Evolutionary conservation across 139 green algal species (phyloP).

Genomic region (Dunaliella primolecta): DNA sequence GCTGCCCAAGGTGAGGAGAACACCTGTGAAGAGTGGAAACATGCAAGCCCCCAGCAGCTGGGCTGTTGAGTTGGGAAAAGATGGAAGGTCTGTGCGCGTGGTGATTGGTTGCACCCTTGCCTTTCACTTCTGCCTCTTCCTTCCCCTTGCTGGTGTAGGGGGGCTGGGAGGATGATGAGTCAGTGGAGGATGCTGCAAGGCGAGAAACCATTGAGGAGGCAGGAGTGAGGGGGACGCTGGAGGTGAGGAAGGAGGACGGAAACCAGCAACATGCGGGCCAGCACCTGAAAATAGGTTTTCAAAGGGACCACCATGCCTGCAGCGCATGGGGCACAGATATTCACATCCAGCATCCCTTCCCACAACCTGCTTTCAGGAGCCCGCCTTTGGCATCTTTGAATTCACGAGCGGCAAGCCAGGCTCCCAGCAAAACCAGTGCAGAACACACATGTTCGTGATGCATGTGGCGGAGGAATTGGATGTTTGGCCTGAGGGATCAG

Average conservation of each 20-base stretch:
- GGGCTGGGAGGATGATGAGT: conserved; percentile 91
- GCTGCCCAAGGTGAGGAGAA: conserved; percentile 75
- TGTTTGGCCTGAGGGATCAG: conserved; percentile 73
- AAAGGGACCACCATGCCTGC: not conserved
- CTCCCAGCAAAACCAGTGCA: conserved; percentile 36
- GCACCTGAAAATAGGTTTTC: not conserved
- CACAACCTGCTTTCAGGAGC: conserved; percentile 47
- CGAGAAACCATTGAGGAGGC: conserved; percentile 92
- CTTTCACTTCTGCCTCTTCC: no score
- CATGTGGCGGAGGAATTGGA: conserved; percentile 79
- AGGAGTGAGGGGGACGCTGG: conserved; percentile 75
- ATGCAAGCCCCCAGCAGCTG: no score
- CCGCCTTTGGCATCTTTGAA: conserved; percentile 67
- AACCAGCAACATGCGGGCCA: not conserved
- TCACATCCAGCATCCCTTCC: not conserved
- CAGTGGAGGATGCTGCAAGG: conserved; percentile 70
- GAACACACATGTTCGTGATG: conserved; percentile 56
- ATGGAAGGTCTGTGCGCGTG: no score
- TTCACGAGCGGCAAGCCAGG: conserved; percentile 62
- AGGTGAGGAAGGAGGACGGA: conserved; percentile 43
- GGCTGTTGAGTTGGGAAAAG: no score
- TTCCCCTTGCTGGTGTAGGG: no score
- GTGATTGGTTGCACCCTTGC: no score
- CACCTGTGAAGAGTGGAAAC: no score
- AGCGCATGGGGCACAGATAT: not conserved